Evolutionary conservation across 345 rosid species (phyloP).

Genomic region (Triadica sebifera): DNA sequence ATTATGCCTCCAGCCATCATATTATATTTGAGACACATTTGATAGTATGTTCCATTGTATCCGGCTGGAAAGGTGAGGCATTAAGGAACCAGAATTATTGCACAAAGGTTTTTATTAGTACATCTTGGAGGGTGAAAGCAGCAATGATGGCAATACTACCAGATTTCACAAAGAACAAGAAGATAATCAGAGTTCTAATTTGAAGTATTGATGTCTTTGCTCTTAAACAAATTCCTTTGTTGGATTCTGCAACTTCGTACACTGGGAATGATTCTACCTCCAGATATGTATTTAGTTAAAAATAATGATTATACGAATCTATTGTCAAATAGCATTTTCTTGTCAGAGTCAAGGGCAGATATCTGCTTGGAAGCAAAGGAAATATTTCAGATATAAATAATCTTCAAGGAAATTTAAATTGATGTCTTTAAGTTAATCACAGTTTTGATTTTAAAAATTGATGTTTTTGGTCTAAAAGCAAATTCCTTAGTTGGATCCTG

Average conservation of each 20-base stretch:
- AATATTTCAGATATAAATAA: background rate
- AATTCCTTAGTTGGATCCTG: background rate
- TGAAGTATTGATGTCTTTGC: background rate
- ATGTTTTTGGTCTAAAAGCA: background rate
- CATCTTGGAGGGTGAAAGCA: background rate
- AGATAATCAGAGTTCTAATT: background rate
- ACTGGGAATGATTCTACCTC: background rate
- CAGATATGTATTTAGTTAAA: background rate
- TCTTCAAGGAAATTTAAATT: background rate
- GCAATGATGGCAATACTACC: background rate
- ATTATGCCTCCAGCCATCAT: background rate
- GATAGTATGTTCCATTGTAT: background rate
- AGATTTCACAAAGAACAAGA: background rate
- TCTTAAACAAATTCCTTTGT: background rate
- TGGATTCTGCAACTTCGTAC: background rate
- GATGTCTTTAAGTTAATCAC: background rate
- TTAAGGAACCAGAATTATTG: background rate
- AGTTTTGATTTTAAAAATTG: background rate
- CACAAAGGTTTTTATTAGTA: too few species aligned
- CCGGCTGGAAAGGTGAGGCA: background rate
- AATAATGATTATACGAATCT: background rate
- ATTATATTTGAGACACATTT: background rate
- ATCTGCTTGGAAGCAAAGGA: background rate
- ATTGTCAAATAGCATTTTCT: background rate
- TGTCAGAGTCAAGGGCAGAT: background rate